A percentile compares a stretch with the other conserved stretches of the same genome.
These are phyloP conservation scores for Dittrichia graveolens DNA, from an alignment of 129 eudicot species.

Conservation along the genomic window DNA sequence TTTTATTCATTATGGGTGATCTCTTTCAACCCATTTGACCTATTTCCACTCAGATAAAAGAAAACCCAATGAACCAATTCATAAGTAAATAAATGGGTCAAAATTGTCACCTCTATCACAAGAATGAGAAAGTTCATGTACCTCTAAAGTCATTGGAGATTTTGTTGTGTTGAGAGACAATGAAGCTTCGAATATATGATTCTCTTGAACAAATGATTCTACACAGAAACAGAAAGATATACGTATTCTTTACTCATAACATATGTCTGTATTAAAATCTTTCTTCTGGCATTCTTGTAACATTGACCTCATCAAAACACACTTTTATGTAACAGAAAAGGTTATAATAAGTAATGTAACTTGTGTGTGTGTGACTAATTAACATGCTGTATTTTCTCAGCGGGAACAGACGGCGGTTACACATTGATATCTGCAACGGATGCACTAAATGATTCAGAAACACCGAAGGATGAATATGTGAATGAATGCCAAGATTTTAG, in stretches of 20 bases:
- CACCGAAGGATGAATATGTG: constrained; percentile 66
- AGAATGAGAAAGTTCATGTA: constrained; percentile 6
- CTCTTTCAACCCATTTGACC: background rate
- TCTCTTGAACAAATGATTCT: too few relatives aligned
- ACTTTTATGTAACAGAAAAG: too few relatives aligned
- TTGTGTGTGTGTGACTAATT: too few relatives aligned
- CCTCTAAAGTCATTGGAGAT: background rate
- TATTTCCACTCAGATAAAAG: background rate
- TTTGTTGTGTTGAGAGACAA: background rate
- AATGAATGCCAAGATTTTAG: constrained; percentile 92
- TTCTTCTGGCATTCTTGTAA: background rate
- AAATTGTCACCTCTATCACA: background rate
- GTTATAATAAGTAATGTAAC: too few relatives aligned
- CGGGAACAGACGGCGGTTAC: constrained; percentile 65
- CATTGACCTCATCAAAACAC: too few relatives aligned
- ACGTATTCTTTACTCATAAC: too few relatives aligned
- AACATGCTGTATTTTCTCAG: constrained; percentile 41
- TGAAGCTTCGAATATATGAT: background rate
- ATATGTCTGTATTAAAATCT: background rate
- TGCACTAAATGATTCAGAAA: constrained; percentile 66
- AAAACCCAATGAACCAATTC: background rate
- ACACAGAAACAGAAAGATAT: too few relatives aligned
- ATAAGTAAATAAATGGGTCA: background rate
- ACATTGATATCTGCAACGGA: constrained; percentile 78
- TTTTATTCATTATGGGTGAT: background rate